Evolutionary conservation across 2,329 filamentous ascomycete species (phyloP).

Genomic region (Alternaria burnsii): DNA sequence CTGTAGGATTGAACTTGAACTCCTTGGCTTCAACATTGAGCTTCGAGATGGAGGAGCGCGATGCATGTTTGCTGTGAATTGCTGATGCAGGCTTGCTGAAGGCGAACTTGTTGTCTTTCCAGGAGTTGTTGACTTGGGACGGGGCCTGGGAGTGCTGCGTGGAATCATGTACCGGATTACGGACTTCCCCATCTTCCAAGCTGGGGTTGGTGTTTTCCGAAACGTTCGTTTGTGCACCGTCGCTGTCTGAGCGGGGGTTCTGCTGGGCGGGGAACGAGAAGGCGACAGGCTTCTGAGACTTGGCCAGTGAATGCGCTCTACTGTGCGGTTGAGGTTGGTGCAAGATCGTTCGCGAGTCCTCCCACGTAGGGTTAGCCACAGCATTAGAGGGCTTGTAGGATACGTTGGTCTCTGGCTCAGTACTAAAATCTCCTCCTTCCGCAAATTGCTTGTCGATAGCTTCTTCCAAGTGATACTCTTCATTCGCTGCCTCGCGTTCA

Average conservation of each 20-base stretch:
- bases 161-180: slow-evolving; percentile 30
- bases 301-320: slow-evolving; percentile 74
- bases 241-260: slow-evolving; percentile 49
- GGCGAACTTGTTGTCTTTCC: slow-evolving; percentile 48
- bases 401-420: slow-evolving; percentile 53
- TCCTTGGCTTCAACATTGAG: slow-evolving; percentile 90
- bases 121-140: slow-evolving; percentile 49
- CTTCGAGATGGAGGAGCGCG: slow-evolving; percentile 75
- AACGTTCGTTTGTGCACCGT: slow-evolving; percentile 52
- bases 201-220: slow-evolving; percentile 52
- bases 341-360: slow-evolving; percentile 57
- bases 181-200: slow-evolving; percentile 44
- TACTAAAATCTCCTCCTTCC: slow-evolving; percentile 74
- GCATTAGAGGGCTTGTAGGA: slow-evolving; percentile 39
- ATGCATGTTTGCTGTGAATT: slow-evolving; percentile 65
- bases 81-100: slow-evolving; percentile 44
- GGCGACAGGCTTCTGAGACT: slow-evolving; percentile 60
- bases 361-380: slow-evolving; percentile 44
- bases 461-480: slow-evolving; percentile 84
- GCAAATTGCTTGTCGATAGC: slow-evolving; percentile 81
- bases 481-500: slow-evolving; percentile 84
- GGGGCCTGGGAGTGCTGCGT: slow-evolving; percentile 48
- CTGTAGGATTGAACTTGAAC: slow-evolving; percentile 75
- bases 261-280: slow-evolving; percentile 44
- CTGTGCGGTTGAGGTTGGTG: slow-evolving; percentile 80